Percentiles rank a stretch among this genome's conserved stretches.
These are phyloP conservation scores for Micractinium sp. DNA, from an alignment of 139 green algal genomes.

Conservation along the genomic window DNA sequence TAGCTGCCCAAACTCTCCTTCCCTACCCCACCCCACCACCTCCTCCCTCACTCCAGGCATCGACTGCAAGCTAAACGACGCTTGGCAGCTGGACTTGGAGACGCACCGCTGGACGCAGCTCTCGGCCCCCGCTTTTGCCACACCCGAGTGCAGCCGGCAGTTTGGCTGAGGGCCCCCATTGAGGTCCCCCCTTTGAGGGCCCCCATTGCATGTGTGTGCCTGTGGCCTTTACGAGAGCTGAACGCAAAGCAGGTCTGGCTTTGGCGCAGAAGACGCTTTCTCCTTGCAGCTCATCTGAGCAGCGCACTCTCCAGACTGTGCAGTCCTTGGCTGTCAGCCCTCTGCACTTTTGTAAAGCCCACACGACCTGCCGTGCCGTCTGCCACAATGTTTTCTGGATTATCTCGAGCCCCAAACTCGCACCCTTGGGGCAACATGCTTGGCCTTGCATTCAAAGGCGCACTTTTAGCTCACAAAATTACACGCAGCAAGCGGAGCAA, in stretches of 20 bases:
- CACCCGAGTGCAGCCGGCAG: neutral
- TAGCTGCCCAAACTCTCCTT: neutral
- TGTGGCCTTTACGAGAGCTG: neutral
- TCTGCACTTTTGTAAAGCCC: no score
- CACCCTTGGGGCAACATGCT: no score
- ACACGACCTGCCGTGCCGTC: no score
- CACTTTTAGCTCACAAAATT: no score
- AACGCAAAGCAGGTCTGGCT: neutral
- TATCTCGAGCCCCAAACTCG: neutral
- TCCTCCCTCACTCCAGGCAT: neutral
- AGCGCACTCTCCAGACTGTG: no score
- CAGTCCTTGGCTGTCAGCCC: no score
- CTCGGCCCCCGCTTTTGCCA: neutral
- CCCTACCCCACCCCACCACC: no score
- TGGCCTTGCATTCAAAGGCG: no score
- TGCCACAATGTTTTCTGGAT: neutral
- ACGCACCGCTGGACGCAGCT: constrained; percentile 31
- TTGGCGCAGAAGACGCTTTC: no score
- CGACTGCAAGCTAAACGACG: constrained; percentile 41
- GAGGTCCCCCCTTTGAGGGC: no score
- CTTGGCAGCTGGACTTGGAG: constrained; percentile 16
- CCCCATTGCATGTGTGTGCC: neutral
- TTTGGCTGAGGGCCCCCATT: neutral
- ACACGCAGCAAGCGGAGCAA: no score
- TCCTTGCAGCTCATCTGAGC: no score